Evolutionary conservation across 768 basidiomycete species (phyloP).

Genomic region (Neoboletus magnificus): DNA sequence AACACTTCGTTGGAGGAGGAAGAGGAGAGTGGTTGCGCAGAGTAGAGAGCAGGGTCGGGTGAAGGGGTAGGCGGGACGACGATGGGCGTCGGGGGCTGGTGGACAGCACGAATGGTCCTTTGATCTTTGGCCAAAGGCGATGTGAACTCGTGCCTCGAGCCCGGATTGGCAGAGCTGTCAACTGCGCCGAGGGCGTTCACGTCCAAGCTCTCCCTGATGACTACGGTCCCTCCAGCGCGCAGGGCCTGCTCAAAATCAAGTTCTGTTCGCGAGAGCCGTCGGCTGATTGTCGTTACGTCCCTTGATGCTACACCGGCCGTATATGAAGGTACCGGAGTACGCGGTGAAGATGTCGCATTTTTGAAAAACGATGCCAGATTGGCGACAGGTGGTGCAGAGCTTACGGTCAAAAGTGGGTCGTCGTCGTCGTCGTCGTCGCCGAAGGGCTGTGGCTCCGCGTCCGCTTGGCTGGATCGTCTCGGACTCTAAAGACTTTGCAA

Average conservation of each 20-base stretch:
- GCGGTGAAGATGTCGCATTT: conserved; percentile 44
- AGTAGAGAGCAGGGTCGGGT: conserved; percentile 37
- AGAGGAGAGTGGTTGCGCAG: conserved; percentile 33
- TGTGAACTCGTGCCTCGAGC: conserved; percentile 34
- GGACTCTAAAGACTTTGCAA: conserved; percentile 8
- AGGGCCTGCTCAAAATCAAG: conserved; percentile 81
- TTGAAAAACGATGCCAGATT: conserved; percentile 69
- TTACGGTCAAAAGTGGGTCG: neutral
- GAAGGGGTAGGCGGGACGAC: conserved; percentile 71
- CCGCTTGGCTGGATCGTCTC: conserved; percentile 2
- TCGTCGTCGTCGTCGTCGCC: conserved; percentile 14
- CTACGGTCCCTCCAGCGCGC: conserved; percentile 60
- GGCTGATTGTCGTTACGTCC: conserved; percentile 42
- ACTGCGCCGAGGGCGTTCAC: conserved; percentile 62
- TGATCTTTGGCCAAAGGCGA: conserved; percentile 39
- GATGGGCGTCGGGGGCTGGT: conserved; percentile 56
- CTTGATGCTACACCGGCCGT: conserved; percentile 48
- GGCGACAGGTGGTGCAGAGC: conserved; percentile 21
- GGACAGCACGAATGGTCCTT: conserved; percentile 33
- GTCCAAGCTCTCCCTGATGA: conserved; percentile 69
- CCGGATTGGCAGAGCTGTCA: conserved; percentile 31
- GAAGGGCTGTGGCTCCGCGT: neutral
- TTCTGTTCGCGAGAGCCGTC: conserved; percentile 69
- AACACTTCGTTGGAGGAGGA: conserved; percentile 58
- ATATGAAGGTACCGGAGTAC: conserved; percentile 46